These are phyloP conservation scores for Mucor circinelloides DNA, from an alignment of 371 early-diverging fungal genomes.

Conservation along the genomic window DNA sequence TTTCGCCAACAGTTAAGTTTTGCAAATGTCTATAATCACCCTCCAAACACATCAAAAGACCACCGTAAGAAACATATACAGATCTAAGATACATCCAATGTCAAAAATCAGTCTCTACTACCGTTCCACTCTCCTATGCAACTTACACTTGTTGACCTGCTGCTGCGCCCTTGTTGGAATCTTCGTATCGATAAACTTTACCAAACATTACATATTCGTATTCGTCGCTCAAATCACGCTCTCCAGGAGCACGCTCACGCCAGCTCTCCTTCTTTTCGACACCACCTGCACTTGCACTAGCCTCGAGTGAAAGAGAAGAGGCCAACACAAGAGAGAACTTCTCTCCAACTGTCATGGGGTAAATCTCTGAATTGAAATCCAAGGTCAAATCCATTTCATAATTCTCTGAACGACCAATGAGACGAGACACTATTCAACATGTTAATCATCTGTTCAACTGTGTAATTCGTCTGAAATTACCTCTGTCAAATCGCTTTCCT, in stretches of 20 bases:
- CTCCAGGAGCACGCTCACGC: constrained; percentile 66
- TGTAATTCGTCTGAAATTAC: constrained; percentile 37
- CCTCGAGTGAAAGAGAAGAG: constrained; percentile 68
- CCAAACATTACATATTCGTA: constrained; percentile 98
- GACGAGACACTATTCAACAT: constrained; percentile 77
- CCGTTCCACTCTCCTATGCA: background rate
- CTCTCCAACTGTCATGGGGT: constrained; percentile 83
- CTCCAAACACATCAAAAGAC: constrained; percentile 88
- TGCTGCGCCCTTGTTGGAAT: constrained; percentile 51
- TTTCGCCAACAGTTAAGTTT: constrained; percentile 83
- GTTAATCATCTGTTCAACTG: background rate
- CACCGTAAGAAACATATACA: constrained; percentile 93
- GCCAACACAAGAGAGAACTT: constrained; percentile 85
- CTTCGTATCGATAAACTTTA: constrained; percentile 93
- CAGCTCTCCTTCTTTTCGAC: constrained; percentile 62
- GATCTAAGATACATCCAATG: constrained; percentile 41
- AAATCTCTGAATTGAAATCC: constrained; percentile 93
- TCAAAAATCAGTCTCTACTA: background rate
- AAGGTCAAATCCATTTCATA: constrained; percentile 89
- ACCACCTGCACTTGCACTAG: constrained; percentile 38
- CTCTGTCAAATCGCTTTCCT: constrained; percentile 94
- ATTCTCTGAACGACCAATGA: constrained; percentile 83
- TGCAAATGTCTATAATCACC: constrained; percentile 87
- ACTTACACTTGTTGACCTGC: constrained; percentile 75
- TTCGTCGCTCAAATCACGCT: constrained; percentile 85